Conservation (phyloP, 176 grass and related monocot genomes). For the Juncus inflexus region DNA sequence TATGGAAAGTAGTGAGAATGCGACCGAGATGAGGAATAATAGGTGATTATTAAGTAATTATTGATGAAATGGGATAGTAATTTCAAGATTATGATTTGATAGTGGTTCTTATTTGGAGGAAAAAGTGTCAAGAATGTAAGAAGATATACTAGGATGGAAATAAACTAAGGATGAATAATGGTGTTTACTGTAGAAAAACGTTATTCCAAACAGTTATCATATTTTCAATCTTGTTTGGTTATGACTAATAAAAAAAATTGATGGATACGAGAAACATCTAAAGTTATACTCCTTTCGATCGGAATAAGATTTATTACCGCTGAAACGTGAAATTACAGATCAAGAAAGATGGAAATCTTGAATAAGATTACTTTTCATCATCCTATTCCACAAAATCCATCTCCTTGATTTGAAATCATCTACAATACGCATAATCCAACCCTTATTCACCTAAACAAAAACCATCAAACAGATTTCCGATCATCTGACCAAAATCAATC, state of each 20-base stretch:
- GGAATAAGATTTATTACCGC: neutral
- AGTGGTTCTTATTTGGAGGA: too few relatives aligned
- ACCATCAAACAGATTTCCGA: constrained; percentile 6
- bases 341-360: constrained; percentile 10
- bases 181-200: neutral
- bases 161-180: constrained; percentile 7
- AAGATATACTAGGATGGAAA: neutral
- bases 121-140: constrained; percentile 1
- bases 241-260: neutral
- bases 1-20: too few relatives aligned
- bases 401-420: neutral
- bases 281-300: neutral
- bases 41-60: too few relatives aligned
- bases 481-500: constrained; percentile 26
- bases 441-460: constrained; percentile 6
- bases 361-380: neutral
- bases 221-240: constrained; percentile 8
- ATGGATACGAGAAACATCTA: neutral
- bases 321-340: constrained; percentile 11
- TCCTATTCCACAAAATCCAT: constrained; percentile 17
- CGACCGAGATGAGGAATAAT: too few relatives aligned
- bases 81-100: too few relatives aligned
- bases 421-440: constrained; percentile 4
- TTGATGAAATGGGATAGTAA: too few relatives aligned
- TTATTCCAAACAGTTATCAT: neutral